Percentiles rank a stretch among this genome's conserved stretches.
These are phyloP conservation scores for Escallonia herrerae DNA, from an alignment of 129 eudicot species.

Conservation along the genomic window DNA sequence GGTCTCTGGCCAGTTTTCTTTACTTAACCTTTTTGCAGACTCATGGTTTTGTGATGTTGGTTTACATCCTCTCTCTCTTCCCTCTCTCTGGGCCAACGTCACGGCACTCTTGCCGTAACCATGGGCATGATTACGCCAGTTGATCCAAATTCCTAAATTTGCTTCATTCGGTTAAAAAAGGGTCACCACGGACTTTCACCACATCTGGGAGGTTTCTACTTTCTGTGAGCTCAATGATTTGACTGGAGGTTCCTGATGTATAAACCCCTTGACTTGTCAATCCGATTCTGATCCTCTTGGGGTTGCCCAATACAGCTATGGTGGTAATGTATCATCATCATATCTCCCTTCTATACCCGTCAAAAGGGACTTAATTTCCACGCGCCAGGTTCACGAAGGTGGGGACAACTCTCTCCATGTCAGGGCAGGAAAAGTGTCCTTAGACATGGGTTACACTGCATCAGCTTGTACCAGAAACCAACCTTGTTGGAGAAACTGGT, in stretches of 20 bases:
- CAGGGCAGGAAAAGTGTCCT: not conserved
- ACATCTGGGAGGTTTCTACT: constrained; percentile 14
- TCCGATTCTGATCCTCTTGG: not conserved
- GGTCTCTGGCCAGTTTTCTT: too few species aligned
- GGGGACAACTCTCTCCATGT: not conserved
- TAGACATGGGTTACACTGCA: constrained; percentile 6
- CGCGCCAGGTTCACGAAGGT: not conserved
- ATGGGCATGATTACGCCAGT: too few species aligned
- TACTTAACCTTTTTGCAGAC: too few species aligned
- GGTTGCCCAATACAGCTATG: too few species aligned
- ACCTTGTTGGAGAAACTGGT: not conserved
- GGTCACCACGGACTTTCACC: constrained; percentile 5
- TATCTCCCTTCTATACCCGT: too few species aligned
- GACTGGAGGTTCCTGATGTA: constrained; percentile 26
- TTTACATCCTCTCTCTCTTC: too few species aligned
- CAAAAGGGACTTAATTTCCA: too few species aligned
- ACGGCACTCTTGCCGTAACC: too few species aligned
- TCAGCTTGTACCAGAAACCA: constrained; percentile 1
- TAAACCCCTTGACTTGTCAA: constrained; percentile 25
- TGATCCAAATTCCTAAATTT: too few species aligned
- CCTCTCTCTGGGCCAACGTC: too few species aligned
- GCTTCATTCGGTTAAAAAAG: constrained; percentile 17
- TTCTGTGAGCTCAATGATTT: constrained; percentile 19
- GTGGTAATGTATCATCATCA: too few species aligned
- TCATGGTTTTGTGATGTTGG: too few species aligned